Conservation (phyloP, 23 red algal genomes). For the Chondrus crispus region DNA sequence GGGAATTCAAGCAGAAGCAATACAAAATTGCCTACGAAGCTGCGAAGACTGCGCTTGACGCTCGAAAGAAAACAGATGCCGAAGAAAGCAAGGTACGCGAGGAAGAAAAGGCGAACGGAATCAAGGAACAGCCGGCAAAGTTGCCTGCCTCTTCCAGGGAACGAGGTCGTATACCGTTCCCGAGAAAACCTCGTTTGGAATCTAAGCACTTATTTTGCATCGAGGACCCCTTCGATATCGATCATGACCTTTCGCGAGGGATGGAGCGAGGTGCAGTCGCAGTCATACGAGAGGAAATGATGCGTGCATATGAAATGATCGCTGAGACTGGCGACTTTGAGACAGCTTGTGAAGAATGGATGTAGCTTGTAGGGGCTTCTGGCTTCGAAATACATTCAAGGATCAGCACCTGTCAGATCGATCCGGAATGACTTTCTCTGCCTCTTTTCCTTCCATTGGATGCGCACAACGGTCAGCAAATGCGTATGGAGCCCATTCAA, state of each 20-base stretch:
- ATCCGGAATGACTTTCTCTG: too few relatives aligned
- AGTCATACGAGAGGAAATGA: conserved; percentile 87
- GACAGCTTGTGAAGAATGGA: conserved; percentile 46
- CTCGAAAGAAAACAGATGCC: not conserved
- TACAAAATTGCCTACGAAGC: conserved; percentile 14
- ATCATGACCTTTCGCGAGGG: conserved; percentile 88
- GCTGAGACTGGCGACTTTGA: conserved; percentile 61
- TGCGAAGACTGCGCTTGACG: not conserved
- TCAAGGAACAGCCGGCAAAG: too few relatives aligned
- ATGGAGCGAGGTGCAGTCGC: conserved; percentile 65
- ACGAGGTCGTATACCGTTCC: conserved; percentile 1
- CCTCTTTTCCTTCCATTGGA: too few relatives aligned
- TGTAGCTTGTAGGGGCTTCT: not conserved
- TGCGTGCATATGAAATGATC: conserved; percentile 84
- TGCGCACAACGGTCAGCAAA: too few relatives aligned
- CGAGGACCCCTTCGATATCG: conserved; percentile 98
- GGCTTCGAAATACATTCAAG: too few relatives aligned
- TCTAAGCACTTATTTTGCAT: conserved; percentile 87
- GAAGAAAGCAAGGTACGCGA: not conserved
- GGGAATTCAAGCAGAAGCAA: conserved; percentile 41
- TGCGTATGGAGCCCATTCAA: too few relatives aligned
- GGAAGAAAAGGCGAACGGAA: not conserved
- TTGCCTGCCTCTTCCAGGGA: not conserved
- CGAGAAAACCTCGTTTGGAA: conserved; percentile 46
- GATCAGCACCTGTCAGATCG: too few relatives aligned